phyloP scores from a whole-genome alignment of 257 asterid species.

The Forsythia viridissima region DNA sequence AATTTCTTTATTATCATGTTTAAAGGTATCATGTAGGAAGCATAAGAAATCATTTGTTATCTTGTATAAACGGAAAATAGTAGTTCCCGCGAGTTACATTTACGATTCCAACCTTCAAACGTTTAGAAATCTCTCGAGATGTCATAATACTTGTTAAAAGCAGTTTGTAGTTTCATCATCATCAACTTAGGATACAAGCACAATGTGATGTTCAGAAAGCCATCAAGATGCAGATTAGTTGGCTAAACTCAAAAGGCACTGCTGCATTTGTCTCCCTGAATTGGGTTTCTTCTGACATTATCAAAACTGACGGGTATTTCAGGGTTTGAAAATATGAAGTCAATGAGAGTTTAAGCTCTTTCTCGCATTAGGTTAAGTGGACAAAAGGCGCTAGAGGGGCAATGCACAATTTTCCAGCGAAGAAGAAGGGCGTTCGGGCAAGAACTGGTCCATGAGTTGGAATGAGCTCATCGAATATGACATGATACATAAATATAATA shows the following conservation, averaged over 20 bases:
- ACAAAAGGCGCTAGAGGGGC: slow-evolving; percentile 47
- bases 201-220: slow-evolving; percentile 40
- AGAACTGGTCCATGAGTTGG: slow-evolving; percentile 76
- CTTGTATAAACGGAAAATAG: no score
- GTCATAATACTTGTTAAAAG: no score
- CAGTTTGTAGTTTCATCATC: no score
- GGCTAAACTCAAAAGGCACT: slow-evolving; percentile 54
- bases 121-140: no score
- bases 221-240: slow-evolving; percentile 52
- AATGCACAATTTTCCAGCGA: slow-evolving; percentile 49
- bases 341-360: slow-evolving; percentile 35
- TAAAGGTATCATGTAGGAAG: no score
- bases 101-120: no score
- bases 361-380: slow-evolving; percentile 66
- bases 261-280: slow-evolving; percentile 37
- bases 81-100: no score
- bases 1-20: no score
- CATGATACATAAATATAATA: slow-evolving; percentile 48
- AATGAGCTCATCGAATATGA: slow-evolving; percentile 47
- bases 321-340: slow-evolving; percentile 47
- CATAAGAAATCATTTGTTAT: no score
- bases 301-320: slow-evolving; percentile 58
- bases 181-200: background rate
- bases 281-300: slow-evolving; percentile 51
- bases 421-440: slow-evolving; percentile 85